Base-by-base conservation (phyloP, 352 stramenopile genomes). In the Globisporangium mamillatum region DNA sequence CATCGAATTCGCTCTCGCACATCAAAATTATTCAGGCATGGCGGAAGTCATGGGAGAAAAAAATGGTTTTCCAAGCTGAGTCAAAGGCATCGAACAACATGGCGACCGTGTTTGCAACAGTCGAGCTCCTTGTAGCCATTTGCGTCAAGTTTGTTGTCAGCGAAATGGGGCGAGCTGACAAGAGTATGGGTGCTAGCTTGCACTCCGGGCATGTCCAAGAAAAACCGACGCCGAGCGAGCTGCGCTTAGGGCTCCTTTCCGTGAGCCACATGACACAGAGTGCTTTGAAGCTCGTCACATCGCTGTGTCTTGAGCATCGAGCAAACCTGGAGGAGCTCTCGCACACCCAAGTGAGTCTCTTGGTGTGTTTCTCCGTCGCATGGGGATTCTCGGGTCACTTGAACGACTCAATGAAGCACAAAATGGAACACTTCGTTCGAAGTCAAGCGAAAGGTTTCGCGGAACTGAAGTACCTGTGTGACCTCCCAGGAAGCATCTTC, bases 331-430 rank as follows among this genome's bases (percentile, higher is more conserved):
- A 79, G 46, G 73, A 83, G 22, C 54, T 78, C 0, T 64, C 77
- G 1, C 64, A 66, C 1, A 16, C 67, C 0, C 70, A 81, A 53
- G 34, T 86, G 9, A 64, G 73, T 2, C 70, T 77, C 9, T 46
- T 89, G 2, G 70, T 80, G 12, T 73, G 69, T 0, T 90, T 89
- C 55, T 68, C 76, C n/a, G 68, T 88, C 2, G 60, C 86, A 0
- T 91, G 80, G 81, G 81, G 79, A 0, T 79, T 87, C 54, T 34
- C 63, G 4, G 79, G 81, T 0, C 83, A 90, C n/a, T 41, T 89
- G 0, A 32, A 34, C 7, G 80, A 88, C 25, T 18, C 70, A 0
- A 62, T 71, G 10, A 76, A 77, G 14, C 68, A 76, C 25, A 89
- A 89, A 27, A 54, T 91, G 14, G 83, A 91, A 34, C 75, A 74